Evolutionary conservation across 2,329 filamentous ascomycete species (phyloP).

Genomic region (Fusarium decemcellulare): DNA sequence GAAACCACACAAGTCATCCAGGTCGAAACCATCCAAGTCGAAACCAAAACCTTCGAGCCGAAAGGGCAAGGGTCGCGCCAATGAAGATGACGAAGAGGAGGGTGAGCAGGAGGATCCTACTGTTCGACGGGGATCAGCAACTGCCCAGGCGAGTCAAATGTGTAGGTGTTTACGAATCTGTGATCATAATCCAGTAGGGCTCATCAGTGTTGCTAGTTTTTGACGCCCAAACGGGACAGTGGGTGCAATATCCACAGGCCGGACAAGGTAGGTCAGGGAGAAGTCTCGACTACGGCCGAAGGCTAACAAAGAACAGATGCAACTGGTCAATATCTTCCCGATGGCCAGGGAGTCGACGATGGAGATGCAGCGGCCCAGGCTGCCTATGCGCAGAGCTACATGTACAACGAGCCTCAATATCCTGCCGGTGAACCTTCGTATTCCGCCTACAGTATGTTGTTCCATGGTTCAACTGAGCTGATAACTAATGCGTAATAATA

Average conservation of each 20-base stretch:
- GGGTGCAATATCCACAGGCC: conserved; percentile 4
- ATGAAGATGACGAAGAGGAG: conserved; percentile 34
- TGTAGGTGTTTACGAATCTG: conserved; percentile 14
- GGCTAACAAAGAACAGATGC: conserved; percentile 18
- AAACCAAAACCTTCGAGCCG: conserved; percentile 36
- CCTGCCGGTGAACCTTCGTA: conserved; percentile 27
- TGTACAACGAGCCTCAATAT: conserved; percentile 25
- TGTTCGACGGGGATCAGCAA: conserved; percentile 1
- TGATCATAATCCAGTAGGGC: background rate
- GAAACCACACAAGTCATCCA: conserved; percentile 36
- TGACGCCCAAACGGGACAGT: conserved; percentile 27
- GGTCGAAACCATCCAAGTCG: conserved; percentile 30
- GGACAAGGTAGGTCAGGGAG: conserved; percentile 20
- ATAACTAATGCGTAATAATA: background rate
- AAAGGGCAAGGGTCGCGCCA: conserved; percentile 40
- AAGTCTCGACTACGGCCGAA: background rate
- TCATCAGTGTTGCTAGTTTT: conserved; percentile 16
- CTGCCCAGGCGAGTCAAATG: background rate
- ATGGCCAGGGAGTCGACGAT: conserved; percentile 16
- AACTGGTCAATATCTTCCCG: conserved; percentile 11
- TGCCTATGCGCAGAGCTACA: conserved; percentile 27
- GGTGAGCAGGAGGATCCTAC: conserved; percentile 20
- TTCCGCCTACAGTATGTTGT: conserved; percentile 25
- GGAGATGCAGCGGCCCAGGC: conserved; percentile 21
- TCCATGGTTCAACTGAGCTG: background rate